Evolutionary conservation across 2,329 filamentous ascomycete species (phyloP), one percentile per base, ranked within the genome.

Genomic region (Penicillium sp.): DNA sequence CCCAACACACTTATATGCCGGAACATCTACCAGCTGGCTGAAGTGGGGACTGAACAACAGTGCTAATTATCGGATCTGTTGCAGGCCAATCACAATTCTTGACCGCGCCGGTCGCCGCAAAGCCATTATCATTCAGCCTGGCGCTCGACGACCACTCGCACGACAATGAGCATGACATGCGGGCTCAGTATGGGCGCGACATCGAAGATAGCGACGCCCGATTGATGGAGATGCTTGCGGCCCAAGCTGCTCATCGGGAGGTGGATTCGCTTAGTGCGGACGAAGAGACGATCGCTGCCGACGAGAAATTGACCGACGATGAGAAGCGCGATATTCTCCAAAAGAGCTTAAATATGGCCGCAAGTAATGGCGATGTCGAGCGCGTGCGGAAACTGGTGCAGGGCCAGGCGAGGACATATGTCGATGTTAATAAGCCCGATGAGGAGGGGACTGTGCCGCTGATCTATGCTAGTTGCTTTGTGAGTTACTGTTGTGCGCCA

Each of bases 381-480:
- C 86, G 91, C 57, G 87, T 99, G 43, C 81, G 83, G 61, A 87
- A 85, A 67, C 81, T 99, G 38, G 77, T 97, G 3, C 76, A 81
- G 40, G 91, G 91, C 16, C 84, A 85, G 53, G 88, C 89, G 13
- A 89, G 85, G 65, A 72, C 83, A 9, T 91, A 86, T 67, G 82
- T 97, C 55, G 88, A 97, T 71, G 83, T 97, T 61, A 90, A 99
- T 74, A 86, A 87, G 53, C 83, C 90, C 11, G 94, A 99, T 70
- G 90, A 96, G 65, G 94, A 99, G 70, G 94, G 94, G 14, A 97
- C 94, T 1, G 90, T 92, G n/a, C 91, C 94, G 2, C 77, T 99
- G 60, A 96, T 99, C 57, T 99, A 99, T 72, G 94, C 94, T 11
- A 96, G 92, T 78, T 99, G 94, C 70, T 99, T 99, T 79, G 92